Percentiles rank a stretch among this genome's conserved stretches.
Evolutionary conservation across 257 asterid genomes (phyloP).

Genomic region (Solanum tarapatanum): DNA sequence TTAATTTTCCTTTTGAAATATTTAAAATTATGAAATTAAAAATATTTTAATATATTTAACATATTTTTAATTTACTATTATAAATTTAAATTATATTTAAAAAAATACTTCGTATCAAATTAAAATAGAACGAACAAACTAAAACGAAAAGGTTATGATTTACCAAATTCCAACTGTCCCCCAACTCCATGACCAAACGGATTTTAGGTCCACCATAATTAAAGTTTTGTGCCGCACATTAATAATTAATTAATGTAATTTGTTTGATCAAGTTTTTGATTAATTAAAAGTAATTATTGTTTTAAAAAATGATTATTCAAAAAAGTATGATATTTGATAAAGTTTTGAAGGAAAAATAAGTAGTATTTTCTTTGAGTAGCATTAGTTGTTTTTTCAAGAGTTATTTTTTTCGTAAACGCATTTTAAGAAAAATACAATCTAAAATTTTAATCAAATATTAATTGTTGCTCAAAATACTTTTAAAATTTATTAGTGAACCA

Average conservation of each 20-base stretch:
- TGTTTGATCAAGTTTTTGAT: background rate
- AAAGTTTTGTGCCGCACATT: background rate
- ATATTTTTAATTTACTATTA: no score
- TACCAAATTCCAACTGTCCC: background rate
- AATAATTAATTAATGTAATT: background rate
- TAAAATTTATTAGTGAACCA: no score
- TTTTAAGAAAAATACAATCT: background rate
- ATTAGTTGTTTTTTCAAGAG: background rate
- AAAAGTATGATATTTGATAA: background rate
- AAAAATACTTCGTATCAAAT: background rate
- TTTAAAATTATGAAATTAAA: no score
- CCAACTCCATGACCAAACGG: background rate
- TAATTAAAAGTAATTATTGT: background rate
- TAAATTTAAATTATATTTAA: no score
- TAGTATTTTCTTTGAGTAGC: background rate
- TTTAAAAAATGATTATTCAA: background rate
- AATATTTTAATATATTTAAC: no score
- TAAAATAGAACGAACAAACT: background rate
- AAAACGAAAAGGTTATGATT: background rate
- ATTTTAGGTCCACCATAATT: background rate
- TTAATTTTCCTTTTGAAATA: background rate
- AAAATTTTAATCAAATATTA: background rate
- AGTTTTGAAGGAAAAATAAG: background rate
- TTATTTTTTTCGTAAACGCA: background rate
- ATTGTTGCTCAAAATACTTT: background rate